Base-by-base conservation (phyloP, 73 alveolate genomes). In the Blepharisma stoltei region DNA sequence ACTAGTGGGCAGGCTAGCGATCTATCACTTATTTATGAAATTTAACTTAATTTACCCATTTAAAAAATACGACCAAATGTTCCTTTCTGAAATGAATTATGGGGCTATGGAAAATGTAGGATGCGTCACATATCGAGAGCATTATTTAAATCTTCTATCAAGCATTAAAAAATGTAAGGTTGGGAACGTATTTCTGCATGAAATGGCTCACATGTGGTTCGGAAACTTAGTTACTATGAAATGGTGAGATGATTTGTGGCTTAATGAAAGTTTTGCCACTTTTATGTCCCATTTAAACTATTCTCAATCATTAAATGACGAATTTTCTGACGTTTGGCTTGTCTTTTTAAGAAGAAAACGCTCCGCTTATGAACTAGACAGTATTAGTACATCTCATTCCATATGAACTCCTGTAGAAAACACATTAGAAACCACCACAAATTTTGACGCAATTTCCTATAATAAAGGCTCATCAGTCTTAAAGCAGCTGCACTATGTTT, bases 21-120 rank as follows among this genome's bases (percentile, higher is more conserved):
- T n/a, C n/a, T n/a, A n/a, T n/a, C n/a, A n/a, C n/a, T n/a, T n/a
- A n/a, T n/a, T n/a, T n/a, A n/a, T n/a, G n/a, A n/a, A n/a, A n/a
- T n/a, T n/a, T n/a, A 95, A 97, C 25, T 82, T 78, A 7, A 89
- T 92, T 21, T 96, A 92, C 83, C 97, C 96, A 52, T 96, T 95
- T 80, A 90, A 76, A 43, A 96, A 96, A 85, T 93, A 93, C 69
- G 99, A 96, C 70, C 95, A 94, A 67, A 83, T 96, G 7, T 95
- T 92, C 66, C 95, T 95, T 14, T 92, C 97, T 6, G 99, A 96
- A 83, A 93, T 87, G 75, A 96, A 96, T 79, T 80, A 84, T 93
- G 99, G 98, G 6, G 99, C 99, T 7, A 96, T 96, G 99, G 99
- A 96, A 83, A 96, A 92, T 69, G 95, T 93, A 8, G 98, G 98